Conservation (phyloP, 225 moss, liverwort and hornwort species). For the Straminergon stramineum region DNA sequence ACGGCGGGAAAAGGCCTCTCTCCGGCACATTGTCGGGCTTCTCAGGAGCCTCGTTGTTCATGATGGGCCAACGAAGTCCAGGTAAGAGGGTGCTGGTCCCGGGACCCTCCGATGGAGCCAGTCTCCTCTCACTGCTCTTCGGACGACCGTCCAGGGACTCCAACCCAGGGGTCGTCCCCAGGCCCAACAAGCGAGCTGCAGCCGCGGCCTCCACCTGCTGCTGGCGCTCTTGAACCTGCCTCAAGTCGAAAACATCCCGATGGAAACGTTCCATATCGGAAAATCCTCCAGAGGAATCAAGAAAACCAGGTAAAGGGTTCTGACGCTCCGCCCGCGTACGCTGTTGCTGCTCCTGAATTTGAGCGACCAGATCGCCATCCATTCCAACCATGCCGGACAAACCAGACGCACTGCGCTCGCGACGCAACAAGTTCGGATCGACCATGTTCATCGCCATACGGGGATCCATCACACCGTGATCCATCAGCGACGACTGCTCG, state of each 20-base stretch:
- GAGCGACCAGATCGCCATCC: conserved; percentile 74
- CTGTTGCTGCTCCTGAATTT: conserved; percentile 74
- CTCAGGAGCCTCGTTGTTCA: conserved; percentile 25
- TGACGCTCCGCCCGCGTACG: conserved; percentile 58
- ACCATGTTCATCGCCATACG: conserved; percentile 59
- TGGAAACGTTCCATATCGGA: conserved; percentile 41
- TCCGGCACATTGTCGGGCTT: conserved; percentile 17
- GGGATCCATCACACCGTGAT: conserved; percentile 23
- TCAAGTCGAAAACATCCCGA: conserved; percentile 44
- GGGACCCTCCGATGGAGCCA: conserved; percentile 8
- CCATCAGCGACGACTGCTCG: conserved; percentile 31
- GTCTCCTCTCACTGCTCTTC: conserved; percentile 38
- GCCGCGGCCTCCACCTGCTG: conserved; percentile 63
- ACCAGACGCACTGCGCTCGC: conserved; percentile 71
- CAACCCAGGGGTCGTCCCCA: conserved; percentile 2
- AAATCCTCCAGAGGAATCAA: conserved; percentile 23
- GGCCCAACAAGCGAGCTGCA: conserved; percentile 36
- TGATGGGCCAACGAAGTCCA: conserved; percentile 43
- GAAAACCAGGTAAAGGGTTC: conserved; percentile 42
- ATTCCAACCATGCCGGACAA: conserved; percentile 60
- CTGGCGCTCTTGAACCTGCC: conserved; percentile 55
- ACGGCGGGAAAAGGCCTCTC: conserved; percentile 12
- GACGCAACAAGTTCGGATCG: conserved; percentile 68
- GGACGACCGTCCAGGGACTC: conserved; percentile 22
- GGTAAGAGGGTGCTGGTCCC: conserved; percentile 37